phyloP scores from a whole-genome alignment of 768 basidiomycete species.

The Sistotremastrum suecicum region DNA sequence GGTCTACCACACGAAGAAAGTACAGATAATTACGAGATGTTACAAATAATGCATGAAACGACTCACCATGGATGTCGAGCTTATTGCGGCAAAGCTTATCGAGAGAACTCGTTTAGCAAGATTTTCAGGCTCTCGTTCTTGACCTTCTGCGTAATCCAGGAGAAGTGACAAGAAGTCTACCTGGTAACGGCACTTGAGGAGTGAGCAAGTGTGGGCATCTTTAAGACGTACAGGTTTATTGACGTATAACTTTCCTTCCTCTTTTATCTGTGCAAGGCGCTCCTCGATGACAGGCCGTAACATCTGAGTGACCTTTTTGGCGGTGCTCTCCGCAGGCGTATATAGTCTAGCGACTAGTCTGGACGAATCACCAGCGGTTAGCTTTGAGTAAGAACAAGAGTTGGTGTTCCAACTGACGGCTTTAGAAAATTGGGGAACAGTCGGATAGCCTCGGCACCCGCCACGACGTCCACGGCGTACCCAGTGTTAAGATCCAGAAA shows the following conservation, averaged over 20 bases:
- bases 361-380: constrained; percentile 9
- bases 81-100: constrained; percentile 28
- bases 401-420: constrained; percentile 24
- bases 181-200: constrained; percentile 9
- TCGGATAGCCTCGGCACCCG: constrained; percentile 18
- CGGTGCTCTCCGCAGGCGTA: background rate
- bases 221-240: constrained; percentile 19
- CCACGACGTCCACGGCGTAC: constrained; percentile 23
- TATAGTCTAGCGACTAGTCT: background rate
- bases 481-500: constrained; percentile 23
- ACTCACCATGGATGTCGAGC: constrained; percentile 27
- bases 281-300: constrained; percentile 21
- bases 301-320: constrained; percentile 3
- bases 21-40: too few relatives aligned
- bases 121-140: constrained; percentile 13
- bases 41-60: too few relatives aligned
- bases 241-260: constrained; percentile 19
- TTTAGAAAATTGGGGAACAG: constrained; percentile 28
- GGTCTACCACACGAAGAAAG: constrained; percentile 1
- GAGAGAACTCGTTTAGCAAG: constrained; percentile 19
- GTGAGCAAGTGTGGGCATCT: background rate
- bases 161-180: constrained; percentile 28
- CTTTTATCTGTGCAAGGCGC: constrained; percentile 17
- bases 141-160: constrained; percentile 17
- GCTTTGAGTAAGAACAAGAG: constrained; percentile 1